Percentiles rank a stretch among this genome's conserved stretches.
These are phyloP conservation scores for Corymbia maculata DNA, from an alignment of 345 rosid species.

Conservation along the genomic window DNA sequence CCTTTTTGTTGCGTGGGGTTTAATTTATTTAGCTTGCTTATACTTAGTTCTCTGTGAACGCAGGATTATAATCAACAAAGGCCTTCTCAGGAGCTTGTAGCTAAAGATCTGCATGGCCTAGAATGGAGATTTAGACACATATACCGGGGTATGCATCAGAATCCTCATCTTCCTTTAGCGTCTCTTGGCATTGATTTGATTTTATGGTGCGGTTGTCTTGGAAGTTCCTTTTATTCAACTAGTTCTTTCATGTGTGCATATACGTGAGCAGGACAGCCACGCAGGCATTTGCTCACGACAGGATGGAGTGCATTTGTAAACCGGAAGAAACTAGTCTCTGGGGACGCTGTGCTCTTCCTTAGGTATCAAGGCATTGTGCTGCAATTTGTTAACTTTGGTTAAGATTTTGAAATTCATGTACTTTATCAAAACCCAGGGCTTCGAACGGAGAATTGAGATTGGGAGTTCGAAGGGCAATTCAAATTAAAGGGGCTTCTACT, in stretches of 20 bases:
- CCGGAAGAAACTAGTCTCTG: conserved; percentile 95
- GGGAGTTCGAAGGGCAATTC: conserved; percentile 91
- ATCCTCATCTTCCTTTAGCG: background rate
- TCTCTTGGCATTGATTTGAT: background rate
- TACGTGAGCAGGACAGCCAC: conserved; percentile 67
- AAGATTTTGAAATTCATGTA: background rate
- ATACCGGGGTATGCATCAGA: conserved; percentile 52
- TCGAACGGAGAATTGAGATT: conserved; percentile 88
- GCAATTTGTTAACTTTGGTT: background rate
- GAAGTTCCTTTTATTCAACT: background rate
- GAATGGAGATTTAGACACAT: conserved; percentile 98
- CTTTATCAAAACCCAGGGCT: conserved; percentile 38
- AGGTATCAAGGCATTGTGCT: conserved; percentile 27
- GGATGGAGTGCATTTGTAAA: conserved; percentile 99
- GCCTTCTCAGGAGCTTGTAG: conserved; percentile 97
- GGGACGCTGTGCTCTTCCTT: conserved; percentile 97
- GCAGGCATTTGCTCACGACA: conserved; percentile 97
- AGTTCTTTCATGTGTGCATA: background rate
- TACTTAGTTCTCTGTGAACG: conserved; percentile 3
- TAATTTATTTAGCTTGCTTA: background rate
- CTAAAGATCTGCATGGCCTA: conserved; percentile 92
- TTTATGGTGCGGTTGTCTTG: background rate
- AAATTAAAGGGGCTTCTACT: conserved; percentile 40
- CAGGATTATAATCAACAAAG: conserved; percentile 91
- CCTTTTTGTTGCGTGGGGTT: background rate